These are phyloP conservation scores for Tolypocladium tropicale DNA, from an alignment of 2,329 filamentous ascomycete species.

Conservation along the genomic window DNA sequence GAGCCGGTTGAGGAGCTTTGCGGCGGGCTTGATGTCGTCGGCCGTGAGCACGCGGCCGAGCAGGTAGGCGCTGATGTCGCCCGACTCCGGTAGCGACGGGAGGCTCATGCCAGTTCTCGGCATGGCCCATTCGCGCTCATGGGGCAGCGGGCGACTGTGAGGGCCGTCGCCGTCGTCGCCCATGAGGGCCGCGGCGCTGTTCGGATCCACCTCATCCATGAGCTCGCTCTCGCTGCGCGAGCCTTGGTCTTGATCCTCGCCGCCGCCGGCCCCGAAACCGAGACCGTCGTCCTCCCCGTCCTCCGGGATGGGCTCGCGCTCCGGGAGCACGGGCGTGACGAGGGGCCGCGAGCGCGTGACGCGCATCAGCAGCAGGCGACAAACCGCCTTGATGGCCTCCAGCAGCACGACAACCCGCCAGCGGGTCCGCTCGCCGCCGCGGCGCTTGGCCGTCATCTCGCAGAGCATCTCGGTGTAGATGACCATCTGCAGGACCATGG, in stretches of 20 bases:
- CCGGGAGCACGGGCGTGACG: constrained; percentile 73
- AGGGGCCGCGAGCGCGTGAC: constrained; percentile 76
- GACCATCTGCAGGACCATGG: constrained; percentile 76
- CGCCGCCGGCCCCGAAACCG: constrained; percentile 21
- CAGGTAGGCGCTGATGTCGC: constrained; percentile 79
- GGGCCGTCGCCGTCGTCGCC: background rate
- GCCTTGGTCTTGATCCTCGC: constrained; percentile 29
- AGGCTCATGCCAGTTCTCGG: constrained; percentile 83
- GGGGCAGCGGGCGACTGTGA: constrained; percentile 16
- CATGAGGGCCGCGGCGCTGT: constrained; percentile 12
- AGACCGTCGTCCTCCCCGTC: constrained; percentile 30
- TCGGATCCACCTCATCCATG: constrained; percentile 28
- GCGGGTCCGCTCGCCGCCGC: constrained; percentile 64
- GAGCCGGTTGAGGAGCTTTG: constrained; percentile 72
- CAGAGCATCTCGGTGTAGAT: constrained; percentile 94
- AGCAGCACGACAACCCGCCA: constrained; percentile 84
- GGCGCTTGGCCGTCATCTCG: constrained; percentile 90
- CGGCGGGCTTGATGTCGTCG: constrained; percentile 91
- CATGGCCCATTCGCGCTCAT: constrained; percentile 71
- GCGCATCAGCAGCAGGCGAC: constrained; percentile 67
- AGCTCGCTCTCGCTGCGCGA: constrained; percentile 29
- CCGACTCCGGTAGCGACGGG: constrained; percentile 68
- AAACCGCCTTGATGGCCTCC: constrained; percentile 78
- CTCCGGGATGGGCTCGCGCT: constrained; percentile 66
- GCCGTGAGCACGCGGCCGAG: constrained; percentile 85